Evolutionary conservation across 768 basidiomycete genomes (phyloP).

Genomic region (Hypholoma sublateritium): DNA sequence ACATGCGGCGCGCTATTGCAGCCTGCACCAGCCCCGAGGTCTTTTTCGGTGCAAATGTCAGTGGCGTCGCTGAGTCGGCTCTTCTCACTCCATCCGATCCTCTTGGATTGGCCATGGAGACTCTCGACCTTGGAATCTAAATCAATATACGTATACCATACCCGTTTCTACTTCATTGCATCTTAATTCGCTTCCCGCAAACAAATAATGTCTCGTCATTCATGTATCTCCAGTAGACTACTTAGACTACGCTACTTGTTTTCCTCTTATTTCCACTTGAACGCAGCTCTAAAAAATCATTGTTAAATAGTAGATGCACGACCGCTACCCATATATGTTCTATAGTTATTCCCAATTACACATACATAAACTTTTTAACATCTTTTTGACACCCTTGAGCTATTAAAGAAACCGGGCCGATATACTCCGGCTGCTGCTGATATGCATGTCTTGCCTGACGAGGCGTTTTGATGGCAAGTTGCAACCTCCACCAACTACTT

Average conservation of each 20-base stretch:
- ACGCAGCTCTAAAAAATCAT: slow-evolving; percentile 1
- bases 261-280: background rate
- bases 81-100: slow-evolving; percentile 48
- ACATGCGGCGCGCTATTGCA: slow-evolving; percentile 94
- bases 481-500: slow-evolving; percentile 2
- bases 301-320: background rate
- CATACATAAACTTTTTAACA: background rate
- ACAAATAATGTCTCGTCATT: background rate
- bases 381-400: background rate
- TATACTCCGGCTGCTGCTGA: background rate
- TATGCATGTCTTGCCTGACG: background rate
- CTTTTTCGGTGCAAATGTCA: slow-evolving; percentile 64
- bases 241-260: slow-evolving; percentile 3
- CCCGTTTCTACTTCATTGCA: background rate
- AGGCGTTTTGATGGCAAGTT: background rate
- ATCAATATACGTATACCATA: background rate
- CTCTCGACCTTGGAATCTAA: slow-evolving; percentile 34
- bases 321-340: slow-evolving; percentile 1
- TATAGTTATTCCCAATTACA: background rate
- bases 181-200: background rate
- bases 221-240: background rate
- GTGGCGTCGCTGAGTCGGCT: slow-evolving; percentile 32
- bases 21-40: slow-evolving; percentile 93
- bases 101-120: slow-evolving; percentile 65
- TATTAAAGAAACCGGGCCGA: background rate